A percentile compares a stretch with the other conserved stretches of the same genome.
Evolutionary conservation across 257 asterid species (phyloP).

Genomic region (Misopates orontium): DNA sequence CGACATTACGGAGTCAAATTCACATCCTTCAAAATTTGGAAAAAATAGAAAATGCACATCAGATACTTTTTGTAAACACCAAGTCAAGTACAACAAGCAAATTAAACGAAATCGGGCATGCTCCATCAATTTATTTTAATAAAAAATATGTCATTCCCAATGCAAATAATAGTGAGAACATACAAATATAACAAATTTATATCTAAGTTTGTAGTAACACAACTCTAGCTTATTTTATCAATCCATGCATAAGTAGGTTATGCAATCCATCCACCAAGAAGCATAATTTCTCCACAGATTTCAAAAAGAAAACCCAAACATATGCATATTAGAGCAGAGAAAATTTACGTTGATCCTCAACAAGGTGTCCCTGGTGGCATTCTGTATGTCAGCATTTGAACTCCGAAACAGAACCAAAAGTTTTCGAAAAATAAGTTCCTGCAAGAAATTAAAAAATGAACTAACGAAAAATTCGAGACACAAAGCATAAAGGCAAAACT

Average conservation of each 20-base stretch:
- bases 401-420: conserved; percentile 68
- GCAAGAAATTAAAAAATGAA: conserved; percentile 24
- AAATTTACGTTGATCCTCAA: conserved; percentile 68
- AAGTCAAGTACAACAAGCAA: no score
- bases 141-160: neutral
- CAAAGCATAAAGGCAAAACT: no score
- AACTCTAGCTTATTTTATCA: neutral
- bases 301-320: neutral
- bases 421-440: conserved; percentile 63
- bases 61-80: no score
- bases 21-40: no score
- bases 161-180: conserved; percentile 8
- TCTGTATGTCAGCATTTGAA: conserved; percentile 58
- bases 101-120: neutral
- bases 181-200: neutral
- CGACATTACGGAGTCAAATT: no score
- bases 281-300: conserved; percentile 4
- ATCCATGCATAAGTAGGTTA: conserved; percentile 3
- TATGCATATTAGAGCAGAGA: conserved; percentile 20
- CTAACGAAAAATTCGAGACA: neutral
- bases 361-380: conserved; percentile 69
- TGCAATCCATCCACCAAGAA: conserved; percentile 12
- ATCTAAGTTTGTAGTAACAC: conserved; percentile 11
- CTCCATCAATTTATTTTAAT: neutral
- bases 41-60: no score